A percentile compares a stretch with the other conserved stretches of the same genome.
Evolutionary conservation across 2,329 filamentous ascomycete species (phyloP).

Genomic region (Talaromyces sp.): DNA sequence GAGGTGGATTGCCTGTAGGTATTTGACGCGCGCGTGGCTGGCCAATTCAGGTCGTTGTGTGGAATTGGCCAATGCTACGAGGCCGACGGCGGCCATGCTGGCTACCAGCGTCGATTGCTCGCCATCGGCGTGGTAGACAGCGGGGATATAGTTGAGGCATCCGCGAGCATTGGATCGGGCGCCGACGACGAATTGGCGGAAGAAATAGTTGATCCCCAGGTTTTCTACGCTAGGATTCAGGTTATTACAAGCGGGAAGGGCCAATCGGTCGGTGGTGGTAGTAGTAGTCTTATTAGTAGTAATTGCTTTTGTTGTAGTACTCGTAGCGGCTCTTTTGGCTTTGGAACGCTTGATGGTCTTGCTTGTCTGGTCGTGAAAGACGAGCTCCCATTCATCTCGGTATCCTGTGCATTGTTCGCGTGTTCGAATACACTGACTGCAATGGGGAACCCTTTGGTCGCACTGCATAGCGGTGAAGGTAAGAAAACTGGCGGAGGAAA

Average conservation of each 20-base stretch:
- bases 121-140: slow-evolving; percentile 12
- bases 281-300: neutral
- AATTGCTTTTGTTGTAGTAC: neutral
- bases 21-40: slow-evolving; percentile 18
- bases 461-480: neutral
- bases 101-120: slow-evolving; percentile 16
- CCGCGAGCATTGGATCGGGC: slow-evolving; percentile 14
- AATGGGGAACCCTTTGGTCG: slow-evolving; percentile 8
- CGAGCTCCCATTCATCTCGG: slow-evolving; percentile 19
- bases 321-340: neutral
- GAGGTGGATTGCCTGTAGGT: slow-evolving; percentile 18
- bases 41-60: slow-evolving; percentile 16
- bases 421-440: slow-evolving; percentile 13
- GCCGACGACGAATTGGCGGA: slow-evolving; percentile 17
- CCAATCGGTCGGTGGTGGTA: neutral
- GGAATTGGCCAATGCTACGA: slow-evolving; percentile 20
- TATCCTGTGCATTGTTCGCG: slow-evolving; percentile 18
- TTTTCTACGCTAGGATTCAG: slow-evolving; percentile 10
- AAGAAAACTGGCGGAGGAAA: neutral
- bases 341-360: slow-evolving; percentile 10
- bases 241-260: neutral
- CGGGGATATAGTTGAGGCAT: slow-evolving; percentile 20
- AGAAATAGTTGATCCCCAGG: slow-evolving; percentile 22
- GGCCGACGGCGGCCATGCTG: slow-evolving; percentile 23
- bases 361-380: slow-evolving; percentile 18